Conservation (phyloP, 306 rosid genomes). For the Quillaja saponaria region DNA sequence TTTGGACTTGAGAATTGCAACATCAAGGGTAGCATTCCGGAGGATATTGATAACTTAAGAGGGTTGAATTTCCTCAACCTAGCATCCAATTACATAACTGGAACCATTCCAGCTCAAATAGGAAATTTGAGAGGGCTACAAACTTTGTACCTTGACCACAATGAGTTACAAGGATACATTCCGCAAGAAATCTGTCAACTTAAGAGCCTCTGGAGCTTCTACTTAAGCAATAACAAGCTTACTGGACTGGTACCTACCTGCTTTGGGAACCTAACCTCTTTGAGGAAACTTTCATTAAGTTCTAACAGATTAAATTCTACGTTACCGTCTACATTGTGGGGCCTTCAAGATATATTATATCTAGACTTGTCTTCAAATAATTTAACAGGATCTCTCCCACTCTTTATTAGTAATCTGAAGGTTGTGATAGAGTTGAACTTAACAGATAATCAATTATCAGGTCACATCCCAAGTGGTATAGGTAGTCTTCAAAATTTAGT, state of each 20-base stretch:
- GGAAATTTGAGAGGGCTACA: not conserved
- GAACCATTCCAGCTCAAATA: not conserved
- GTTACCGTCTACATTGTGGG: conserved; percentile 5
- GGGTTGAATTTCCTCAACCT: not conserved
- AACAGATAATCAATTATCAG: not conserved
- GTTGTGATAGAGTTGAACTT: conserved; percentile 2
- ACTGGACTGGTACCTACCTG: not conserved
- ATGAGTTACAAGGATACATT: not conserved
- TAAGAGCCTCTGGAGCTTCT: not conserved
- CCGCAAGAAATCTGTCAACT: not conserved
- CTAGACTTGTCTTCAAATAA: conserved; percentile 16
- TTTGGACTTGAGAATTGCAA: not conserved
- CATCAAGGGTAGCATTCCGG: not conserved
- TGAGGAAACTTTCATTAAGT: not conserved
- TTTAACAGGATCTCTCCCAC: conserved; percentile 1
- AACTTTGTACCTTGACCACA: not conserved
- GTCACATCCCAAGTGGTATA: not conserved
- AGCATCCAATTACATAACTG: not conserved
- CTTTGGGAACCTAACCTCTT: not conserved
- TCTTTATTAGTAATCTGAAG: not conserved
- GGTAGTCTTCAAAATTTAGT: not conserved
- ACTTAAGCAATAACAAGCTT: not conserved
- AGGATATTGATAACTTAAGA: not conserved
- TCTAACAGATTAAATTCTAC: not conserved
- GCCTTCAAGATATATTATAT: not conserved